A percentile compares a stretch with the other conserved stretches of the same genome.
Evolutionary conservation across 2,329 filamentous ascomycete species (phyloP).

Genomic region (Trichocomaceae sp.): DNA sequence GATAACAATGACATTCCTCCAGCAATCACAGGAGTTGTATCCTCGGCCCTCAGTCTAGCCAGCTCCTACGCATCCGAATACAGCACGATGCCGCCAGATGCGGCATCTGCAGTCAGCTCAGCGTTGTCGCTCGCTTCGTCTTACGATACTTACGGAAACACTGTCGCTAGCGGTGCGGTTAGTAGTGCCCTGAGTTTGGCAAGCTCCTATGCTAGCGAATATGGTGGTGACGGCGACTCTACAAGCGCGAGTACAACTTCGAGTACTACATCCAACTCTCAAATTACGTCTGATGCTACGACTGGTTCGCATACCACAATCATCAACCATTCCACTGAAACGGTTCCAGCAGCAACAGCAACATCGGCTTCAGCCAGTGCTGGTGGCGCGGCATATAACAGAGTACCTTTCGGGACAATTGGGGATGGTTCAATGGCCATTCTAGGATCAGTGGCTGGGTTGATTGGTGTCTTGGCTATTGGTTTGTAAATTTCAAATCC

Average conservation of each 20-base stretch:
- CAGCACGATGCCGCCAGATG: slow-evolving; percentile 10
- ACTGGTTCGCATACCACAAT: neutral
- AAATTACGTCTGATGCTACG: neutral
- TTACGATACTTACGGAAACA: slow-evolving; percentile 9
- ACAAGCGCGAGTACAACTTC: neutral
- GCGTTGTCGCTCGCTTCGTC: slow-evolving; percentile 11
- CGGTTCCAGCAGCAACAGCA: neutral
- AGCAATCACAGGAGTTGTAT: slow-evolving; percentile 1
- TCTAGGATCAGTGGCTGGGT: neutral
- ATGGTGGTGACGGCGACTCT: neutral
- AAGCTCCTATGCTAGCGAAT: slow-evolving; percentile 10
- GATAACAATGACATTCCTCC: slow-evolving; percentile 7
- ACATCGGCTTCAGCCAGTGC: slow-evolving; percentile 7
- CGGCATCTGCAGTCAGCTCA: slow-evolving; percentile 6
- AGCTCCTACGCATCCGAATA: slow-evolving; percentile 13
- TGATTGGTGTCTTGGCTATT: slow-evolving; percentile 8
- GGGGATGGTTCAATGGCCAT: neutral
- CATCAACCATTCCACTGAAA: neutral
- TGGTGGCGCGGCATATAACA: neutral
- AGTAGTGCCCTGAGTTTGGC: slow-evolving; percentile 7
- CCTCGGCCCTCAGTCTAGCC: slow-evolving; percentile 9
- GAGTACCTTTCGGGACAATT: neutral
- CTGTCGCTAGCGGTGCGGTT: slow-evolving; percentile 2
- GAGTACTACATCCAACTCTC: neutral
- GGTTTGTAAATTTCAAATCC: neutral